Percentiles rank a stretch among this genome's conserved stretches.
Evolutionary conservation across 2,329 filamentous ascomycete species (phyloP).

Genomic region (Ceratocystis harringtonii): DNA sequence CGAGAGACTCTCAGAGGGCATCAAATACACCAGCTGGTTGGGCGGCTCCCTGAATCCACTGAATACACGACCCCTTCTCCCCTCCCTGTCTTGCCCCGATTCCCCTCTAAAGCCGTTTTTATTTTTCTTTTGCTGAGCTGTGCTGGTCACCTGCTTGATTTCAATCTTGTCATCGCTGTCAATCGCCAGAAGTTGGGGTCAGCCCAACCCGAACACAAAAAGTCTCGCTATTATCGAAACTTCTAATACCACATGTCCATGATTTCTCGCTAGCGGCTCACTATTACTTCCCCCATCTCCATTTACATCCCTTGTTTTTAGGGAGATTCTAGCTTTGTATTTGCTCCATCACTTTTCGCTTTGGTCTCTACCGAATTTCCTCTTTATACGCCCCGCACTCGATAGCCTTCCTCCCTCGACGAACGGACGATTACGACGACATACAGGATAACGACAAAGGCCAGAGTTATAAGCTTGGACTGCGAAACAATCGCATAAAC

Average conservation of each 20-base stretch:
- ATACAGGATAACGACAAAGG: neutral
- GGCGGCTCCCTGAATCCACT: neutral
- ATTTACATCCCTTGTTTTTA: neutral
- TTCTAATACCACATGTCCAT: neutral
- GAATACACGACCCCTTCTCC: too few species aligned
- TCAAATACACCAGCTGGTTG: neutral
- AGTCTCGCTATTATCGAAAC: neutral
- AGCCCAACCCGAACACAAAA: neutral
- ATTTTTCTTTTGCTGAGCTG: neutral
- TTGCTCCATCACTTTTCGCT: too few species aligned
- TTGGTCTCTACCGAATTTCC: neutral
- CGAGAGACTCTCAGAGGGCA: too few species aligned
- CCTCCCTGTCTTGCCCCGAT: neutral
- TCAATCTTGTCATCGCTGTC: neutral
- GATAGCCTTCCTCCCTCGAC: neutral
- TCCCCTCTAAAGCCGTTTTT: neutral
- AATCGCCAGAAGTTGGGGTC: neutral
- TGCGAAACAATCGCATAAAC: neutral
- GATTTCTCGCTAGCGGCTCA: neutral
- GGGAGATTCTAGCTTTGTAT: neutral
- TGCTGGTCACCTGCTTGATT: neutral
- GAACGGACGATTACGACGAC: neutral
- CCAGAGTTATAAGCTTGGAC: neutral
- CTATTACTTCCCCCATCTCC: neutral
- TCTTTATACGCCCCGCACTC: neutral